phyloP scores from a whole-genome alignment of 2,329 filamentous ascomycete species.

The Aureobasidium subglaciale region DNA sequence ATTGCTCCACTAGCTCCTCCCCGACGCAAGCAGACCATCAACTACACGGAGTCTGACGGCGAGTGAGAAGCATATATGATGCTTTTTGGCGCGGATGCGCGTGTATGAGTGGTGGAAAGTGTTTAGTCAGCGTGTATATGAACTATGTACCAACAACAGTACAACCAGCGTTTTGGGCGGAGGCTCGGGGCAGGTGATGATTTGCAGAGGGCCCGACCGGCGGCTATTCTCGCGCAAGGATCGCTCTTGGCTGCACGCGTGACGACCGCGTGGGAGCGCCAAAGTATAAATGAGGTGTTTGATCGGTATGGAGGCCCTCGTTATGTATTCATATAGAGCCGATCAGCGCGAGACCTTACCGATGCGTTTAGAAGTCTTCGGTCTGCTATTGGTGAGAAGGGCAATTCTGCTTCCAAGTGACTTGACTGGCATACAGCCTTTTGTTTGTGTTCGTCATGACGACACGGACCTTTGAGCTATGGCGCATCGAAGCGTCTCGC shows the following conservation, averaged over 20 bases:
- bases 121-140: conserved; percentile 6
- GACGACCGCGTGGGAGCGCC: not conserved
- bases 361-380: not conserved
- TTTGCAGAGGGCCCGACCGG: not conserved
- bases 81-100: not conserved
- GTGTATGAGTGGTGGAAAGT: conserved; percentile 5
- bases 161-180: conserved; percentile 1
- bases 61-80: not conserved
- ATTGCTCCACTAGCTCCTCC: not conserved
- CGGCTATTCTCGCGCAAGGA: conserved; percentile 11
- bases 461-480: not conserved
- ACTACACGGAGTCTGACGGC: conserved; percentile 1
- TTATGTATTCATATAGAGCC: not conserved
- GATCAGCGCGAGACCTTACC: not conserved
- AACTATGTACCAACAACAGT: no score
- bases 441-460: not conserved
- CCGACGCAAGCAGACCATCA: conserved; percentile 5
- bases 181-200: not conserved
- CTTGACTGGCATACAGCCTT: no score
- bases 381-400: no score
- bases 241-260: conserved; percentile 11
- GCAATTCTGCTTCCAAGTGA: no score
- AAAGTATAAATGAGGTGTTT: not conserved
- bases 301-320: not conserved
- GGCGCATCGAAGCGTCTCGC: conserved; percentile 7